phyloP scores from a whole-genome alignment of 805 yeast species.

The Nakazawaea wickerhamii region DNA sequence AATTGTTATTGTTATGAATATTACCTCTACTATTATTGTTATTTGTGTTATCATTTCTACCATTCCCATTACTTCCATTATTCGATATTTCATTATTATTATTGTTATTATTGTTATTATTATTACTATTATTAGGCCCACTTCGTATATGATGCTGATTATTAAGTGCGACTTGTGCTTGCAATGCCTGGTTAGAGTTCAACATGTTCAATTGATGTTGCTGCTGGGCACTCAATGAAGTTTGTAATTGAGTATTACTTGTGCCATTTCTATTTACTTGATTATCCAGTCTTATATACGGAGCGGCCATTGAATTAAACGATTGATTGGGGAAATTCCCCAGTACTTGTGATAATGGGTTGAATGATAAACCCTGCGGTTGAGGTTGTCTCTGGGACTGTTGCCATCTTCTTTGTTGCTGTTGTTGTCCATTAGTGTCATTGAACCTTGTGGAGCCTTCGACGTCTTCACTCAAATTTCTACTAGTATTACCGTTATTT shows the following conservation, averaged over 20 bases:
- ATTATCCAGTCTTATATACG: conserved; percentile 10
- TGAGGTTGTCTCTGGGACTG: conserved; percentile 1
- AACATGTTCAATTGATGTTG: not conserved
- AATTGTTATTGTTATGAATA: not conserved
- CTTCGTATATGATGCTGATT: not conserved
- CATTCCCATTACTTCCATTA: not conserved
- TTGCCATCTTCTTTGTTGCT: conserved; percentile 1
- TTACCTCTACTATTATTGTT: not conserved
- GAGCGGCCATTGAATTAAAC: conserved; percentile 1
- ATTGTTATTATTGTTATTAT: conserved; percentile 1
- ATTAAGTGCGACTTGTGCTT: not conserved
- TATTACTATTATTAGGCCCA: not conserved
- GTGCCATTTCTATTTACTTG: conserved; percentile 7
- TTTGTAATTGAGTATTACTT: not conserved
- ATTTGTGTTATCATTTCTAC: conserved; percentile 3
- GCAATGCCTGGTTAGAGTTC: not conserved
- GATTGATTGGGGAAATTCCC: conserved; percentile 1
- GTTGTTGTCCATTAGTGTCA: not conserved
- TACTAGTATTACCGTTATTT: not conserved
- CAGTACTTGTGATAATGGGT: conserved; percentile 3
- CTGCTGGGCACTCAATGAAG: not conserved
- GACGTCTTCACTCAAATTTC: not conserved
- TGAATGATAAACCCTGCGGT: not conserved
- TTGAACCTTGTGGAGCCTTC: not conserved
- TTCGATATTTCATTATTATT: conserved; percentile 1